These are phyloP conservation scores for Debaryomyces fabryi DNA, from an alignment of 1,139 yeast species.

Conservation along the genomic window DNA sequence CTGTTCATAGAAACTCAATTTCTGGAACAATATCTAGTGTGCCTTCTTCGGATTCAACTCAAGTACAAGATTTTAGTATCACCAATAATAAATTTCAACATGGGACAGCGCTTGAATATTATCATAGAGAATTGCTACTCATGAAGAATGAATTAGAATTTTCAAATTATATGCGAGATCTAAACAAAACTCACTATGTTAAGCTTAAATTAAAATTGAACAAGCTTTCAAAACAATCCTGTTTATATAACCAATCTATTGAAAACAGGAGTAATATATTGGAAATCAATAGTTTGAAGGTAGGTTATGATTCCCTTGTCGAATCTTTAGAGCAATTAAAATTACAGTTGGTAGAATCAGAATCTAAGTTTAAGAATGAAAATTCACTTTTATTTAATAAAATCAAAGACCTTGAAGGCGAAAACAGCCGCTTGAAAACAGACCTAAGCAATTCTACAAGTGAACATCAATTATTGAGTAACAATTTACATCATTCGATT, in stretches of 20 bases:
- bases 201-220: slow-evolving; percentile 35
- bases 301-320: slow-evolving; percentile 2
- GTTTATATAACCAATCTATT: slow-evolving; percentile 7
- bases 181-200: slow-evolving; percentile 51
- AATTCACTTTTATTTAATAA: slow-evolving; percentile 12
- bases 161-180: slow-evolving; percentile 54
- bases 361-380: slow-evolving; percentile 17
- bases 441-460: not conserved
- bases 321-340: slow-evolving; percentile 11
- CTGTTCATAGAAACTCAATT: slow-evolving; percentile 21
- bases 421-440: slow-evolving; percentile 18
- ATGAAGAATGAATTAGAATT: slow-evolving; percentile 67
- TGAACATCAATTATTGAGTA: not conserved
- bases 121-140: slow-evolving; percentile 60
- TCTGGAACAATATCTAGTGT: not conserved
- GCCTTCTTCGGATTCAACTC: not conserved
- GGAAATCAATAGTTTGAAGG: slow-evolving; percentile 10
- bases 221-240: slow-evolving; percentile 24
- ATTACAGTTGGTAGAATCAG: slow-evolving; percentile 18
- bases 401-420: slow-evolving; percentile 17
- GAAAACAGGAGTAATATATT: slow-evolving; percentile 12
- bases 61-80: not conserved
- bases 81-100: slow-evolving; percentile 2
- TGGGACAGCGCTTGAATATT: slow-evolving; percentile 43
- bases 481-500: slow-evolving; percentile 13